Conservation (phyloP, 169 alveolate species). For the Plasmodium ovale region DNA sequence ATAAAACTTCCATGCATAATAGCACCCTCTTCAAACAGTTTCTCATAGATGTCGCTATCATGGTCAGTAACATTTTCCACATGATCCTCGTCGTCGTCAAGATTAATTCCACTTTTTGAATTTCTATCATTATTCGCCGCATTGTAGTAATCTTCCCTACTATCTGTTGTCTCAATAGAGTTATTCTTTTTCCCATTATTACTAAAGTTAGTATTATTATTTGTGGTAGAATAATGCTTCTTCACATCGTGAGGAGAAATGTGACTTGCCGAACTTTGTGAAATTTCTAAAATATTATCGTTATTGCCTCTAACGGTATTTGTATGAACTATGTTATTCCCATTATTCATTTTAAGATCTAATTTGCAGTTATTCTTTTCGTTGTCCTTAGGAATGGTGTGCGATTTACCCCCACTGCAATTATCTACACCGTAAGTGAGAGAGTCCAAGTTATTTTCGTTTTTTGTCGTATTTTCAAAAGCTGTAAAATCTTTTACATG, state of each 20-base stretch:
- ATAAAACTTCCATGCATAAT: neutral
- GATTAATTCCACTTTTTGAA: neutral
- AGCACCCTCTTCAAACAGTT: neutral
- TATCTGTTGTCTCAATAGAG: neutral
- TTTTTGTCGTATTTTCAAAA: neutral
- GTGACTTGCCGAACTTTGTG: neutral
- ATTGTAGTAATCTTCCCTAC: neutral
- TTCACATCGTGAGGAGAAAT: neutral
- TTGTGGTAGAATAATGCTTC: neutral
- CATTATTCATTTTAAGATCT: neutral
- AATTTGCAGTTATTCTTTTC: neutral
- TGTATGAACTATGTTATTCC: neutral
- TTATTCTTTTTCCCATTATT: neutral
- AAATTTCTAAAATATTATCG: neutral
- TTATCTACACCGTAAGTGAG: neutral
- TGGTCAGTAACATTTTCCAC: neutral
- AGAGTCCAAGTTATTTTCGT: neutral
- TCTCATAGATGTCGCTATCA: neutral
- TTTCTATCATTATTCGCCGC: neutral
- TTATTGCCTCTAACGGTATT: neutral
- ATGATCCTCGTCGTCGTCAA: neutral
- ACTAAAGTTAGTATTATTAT: neutral
- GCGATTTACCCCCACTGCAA: neutral
- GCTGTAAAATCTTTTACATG: neutral
- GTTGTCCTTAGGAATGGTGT: neutral